Conservation (phyloP, 768 basidiomycete species). For the Collybia mongolica region DNA sequence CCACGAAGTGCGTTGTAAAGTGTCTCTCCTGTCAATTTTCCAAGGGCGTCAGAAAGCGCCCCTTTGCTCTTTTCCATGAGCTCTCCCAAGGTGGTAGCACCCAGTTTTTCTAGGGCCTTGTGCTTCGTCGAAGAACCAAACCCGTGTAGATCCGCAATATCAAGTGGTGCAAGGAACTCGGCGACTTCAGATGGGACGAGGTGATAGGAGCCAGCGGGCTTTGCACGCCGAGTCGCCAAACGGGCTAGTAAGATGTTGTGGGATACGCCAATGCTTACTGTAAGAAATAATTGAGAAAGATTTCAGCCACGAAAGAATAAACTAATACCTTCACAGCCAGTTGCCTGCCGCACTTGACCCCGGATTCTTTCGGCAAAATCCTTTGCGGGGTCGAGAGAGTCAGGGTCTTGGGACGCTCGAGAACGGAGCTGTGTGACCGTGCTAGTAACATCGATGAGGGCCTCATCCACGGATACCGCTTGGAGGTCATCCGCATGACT, state of each 20-base stretch:
- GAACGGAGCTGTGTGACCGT: conserved; percentile 43
- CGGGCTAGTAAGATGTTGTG: conserved; percentile 93
- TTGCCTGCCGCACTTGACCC: conserved; percentile 70
- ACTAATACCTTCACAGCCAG: conserved; percentile 76
- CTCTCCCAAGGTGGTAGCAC: conserved; percentile 67
- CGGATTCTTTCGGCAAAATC: conserved; percentile 83
- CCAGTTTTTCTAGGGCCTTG: conserved; percentile 81
- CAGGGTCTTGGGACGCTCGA: conserved; percentile 22
- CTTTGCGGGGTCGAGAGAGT: conserved; percentile 58
- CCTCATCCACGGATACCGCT: conserved; percentile 96
- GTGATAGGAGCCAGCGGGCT: conserved; percentile 87
- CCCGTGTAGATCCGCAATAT: conserved; percentile 82
- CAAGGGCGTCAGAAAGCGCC: conserved; percentile 69
- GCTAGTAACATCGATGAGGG: conserved; percentile 83
- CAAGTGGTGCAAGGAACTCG: conserved; percentile 60
- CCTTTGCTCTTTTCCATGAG: conserved; percentile 62
- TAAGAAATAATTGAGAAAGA: neutral
- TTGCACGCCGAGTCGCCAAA: conserved; percentile 86
- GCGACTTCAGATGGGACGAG: conserved; percentile 53
- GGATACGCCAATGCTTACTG: conserved; percentile 90
- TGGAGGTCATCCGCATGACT: conserved; percentile 86
- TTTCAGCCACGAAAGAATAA: neutral
- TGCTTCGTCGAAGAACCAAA: conserved; percentile 76
- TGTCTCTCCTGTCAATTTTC: conserved; percentile 80
- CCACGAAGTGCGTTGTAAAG: conserved; percentile 84